These are phyloP conservation scores for Gnetum montanum DNA, from an alignment of 75 land plant genomes.

Conservation along the genomic window DNA sequence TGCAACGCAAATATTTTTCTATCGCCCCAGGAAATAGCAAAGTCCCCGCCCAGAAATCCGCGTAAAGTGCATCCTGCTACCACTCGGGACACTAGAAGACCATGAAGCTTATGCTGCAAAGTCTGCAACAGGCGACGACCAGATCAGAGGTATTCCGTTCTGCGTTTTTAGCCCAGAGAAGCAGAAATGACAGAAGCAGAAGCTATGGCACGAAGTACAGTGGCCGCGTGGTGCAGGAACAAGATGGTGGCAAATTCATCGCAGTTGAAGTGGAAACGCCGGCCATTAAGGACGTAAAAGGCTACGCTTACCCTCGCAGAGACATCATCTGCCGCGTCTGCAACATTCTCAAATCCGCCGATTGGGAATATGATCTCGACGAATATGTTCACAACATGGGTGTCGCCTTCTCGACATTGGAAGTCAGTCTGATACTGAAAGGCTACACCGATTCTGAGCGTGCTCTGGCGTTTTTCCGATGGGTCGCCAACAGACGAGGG, in stretches of 20 bases:
- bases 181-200: not conserved
- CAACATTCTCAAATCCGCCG: slow-evolving; percentile 22
- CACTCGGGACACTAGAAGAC: too few species aligned
- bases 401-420: slow-evolving; percentile 31
- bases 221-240: slow-evolving; percentile 26
- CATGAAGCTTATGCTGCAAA: too few species aligned
- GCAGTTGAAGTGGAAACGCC: slow-evolving; percentile 26
- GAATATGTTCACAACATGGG: slow-evolving; percentile 36
- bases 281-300: slow-evolving; percentile 21
- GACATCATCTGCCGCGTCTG: slow-evolving; percentile 50
- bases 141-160: too few species aligned
- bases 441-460: slow-evolving; percentile 9
- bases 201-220: slow-evolving; percentile 42
- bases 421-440: slow-evolving; percentile 43
- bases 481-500: slow-evolving; percentile 3
- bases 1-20: too few species aligned
- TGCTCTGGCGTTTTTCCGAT: slow-evolving; percentile 39
- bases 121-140: too few species aligned
- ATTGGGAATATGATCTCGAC: slow-evolving; percentile 24
- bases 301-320: slow-evolving; percentile 51
- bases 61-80: too few species aligned
- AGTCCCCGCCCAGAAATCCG: too few species aligned
- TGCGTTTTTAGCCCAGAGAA: too few species aligned
- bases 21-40: too few species aligned
- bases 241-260: slow-evolving; percentile 33